Evolutionary conservation across 176 grass and related monocot species (phyloP).

Genomic region (Oryza rufipogon): DNA sequence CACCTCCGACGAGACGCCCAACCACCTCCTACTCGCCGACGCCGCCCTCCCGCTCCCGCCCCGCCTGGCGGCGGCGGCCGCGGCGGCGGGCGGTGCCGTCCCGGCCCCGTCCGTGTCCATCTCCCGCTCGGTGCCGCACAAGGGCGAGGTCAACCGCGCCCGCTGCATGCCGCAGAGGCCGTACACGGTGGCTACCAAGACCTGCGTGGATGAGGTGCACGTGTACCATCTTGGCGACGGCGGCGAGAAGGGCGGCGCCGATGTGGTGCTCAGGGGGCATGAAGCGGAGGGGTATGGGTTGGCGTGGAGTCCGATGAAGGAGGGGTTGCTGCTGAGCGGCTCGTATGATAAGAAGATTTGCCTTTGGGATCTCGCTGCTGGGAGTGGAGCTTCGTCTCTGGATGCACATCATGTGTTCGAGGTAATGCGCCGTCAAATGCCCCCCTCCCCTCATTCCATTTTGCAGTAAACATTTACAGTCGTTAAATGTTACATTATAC

Average conservation of each 20-base stretch:
- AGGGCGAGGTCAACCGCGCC: conserved; percentile 88
- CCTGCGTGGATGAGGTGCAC: conserved; percentile 69
- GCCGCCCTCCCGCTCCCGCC: conserved; percentile 59
- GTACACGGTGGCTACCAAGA: conserved; percentile 78
- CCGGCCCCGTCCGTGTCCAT: conserved; percentile 62
- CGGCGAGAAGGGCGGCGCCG: conserved; percentile 44
- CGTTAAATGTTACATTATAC: neutral
- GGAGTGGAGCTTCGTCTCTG: conserved; percentile 47
- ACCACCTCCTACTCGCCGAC: conserved; percentile 69
- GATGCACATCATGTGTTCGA: conserved; percentile 79
- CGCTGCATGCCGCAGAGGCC: conserved; percentile 81
- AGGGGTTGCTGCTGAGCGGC: conserved; percentile 81
- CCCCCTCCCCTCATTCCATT: neutral
- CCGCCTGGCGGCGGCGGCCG: conserved; percentile 31
- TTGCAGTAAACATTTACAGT: neutral
- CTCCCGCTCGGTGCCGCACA: conserved; percentile 48
- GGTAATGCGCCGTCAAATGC: conserved; percentile 56
- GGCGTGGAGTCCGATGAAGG: conserved; percentile 73
- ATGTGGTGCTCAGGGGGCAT: conserved; percentile 73
- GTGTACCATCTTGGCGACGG: conserved; percentile 66
- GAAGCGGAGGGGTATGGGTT: conserved; percentile 85
- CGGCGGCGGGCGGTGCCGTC: neutral
- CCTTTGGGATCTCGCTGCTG: conserved; percentile 74
- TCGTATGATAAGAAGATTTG: conserved; percentile 97
- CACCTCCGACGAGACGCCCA: conserved; percentile 65